Evolutionary conservation across 768 basidiomycete genomes (phyloP), one percentile per base, ranked within the genome.

Genomic region (Chalciporus chontae): DNA sequence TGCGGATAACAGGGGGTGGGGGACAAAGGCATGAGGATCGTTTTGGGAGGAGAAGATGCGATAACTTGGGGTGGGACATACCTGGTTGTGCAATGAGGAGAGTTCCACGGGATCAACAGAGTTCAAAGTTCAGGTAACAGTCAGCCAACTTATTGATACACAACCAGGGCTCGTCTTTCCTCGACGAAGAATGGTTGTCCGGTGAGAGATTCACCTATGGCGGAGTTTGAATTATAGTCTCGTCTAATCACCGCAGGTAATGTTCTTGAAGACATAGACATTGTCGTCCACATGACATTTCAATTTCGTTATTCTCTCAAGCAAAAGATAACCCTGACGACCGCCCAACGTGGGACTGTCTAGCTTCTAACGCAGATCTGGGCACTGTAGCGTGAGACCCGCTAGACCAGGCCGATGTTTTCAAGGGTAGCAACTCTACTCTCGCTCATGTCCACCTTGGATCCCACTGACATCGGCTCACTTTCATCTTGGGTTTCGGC

Each of bases 1-100:
- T 65, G 61, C 55, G 68, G 54, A 45, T 42, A 51, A 44, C 27
- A 50, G 21, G 63, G 50, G 36, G 50, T 45, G 34, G 61, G 58
- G n/a, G 59, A 61, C 42, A 48, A 43, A 27, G 60, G 43, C 50
- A 56, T 59, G 44, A 65, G 53, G 40, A 58, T 47, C 43, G 47
- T 50, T 18, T 48, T n/a, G 38, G 24, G n/a, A 32, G 47, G 27
- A 10, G 36, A 38, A 27, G 4, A 14, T 4, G 15, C 19, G 31
- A 36, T 29, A 39, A 42, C n/a, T n/a, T n/a, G n/a, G 29, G 23
- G 19, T 26, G 18, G 0, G 21, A 56, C 62, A 52, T 54, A 56
- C 55, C 53, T 56, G 18, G 39, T 48, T 19, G 21, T 29, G 24
- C 13, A 21, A 9, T 29, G 34, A 50, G 29, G 53, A 34, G n/a